Percentiles rank a stretch among this genome's conserved stretches.
phyloP scores from a whole-genome alignment of 768 basidiomycete genomes.

The Mycena vulgaris region DNA sequence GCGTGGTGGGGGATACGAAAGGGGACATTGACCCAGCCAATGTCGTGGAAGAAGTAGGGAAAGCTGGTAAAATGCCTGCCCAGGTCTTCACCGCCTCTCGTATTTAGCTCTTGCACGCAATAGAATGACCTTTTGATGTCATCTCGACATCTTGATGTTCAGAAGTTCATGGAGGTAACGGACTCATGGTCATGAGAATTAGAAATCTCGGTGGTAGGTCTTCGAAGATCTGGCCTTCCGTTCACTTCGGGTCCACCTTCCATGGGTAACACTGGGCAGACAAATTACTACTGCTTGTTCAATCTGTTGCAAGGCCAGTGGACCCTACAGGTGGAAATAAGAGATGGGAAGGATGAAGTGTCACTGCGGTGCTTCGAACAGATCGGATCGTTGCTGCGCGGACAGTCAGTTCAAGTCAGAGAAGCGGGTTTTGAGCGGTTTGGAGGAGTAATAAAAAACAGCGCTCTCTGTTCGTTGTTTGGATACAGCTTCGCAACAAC shows the following conservation, averaged over 20 bases:
- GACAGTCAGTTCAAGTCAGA: conserved; percentile 13
- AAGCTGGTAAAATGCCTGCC: conserved; percentile 10
- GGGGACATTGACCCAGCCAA: conserved; percentile 25
- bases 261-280: conserved; percentile 4
- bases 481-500: conserved; percentile 9
- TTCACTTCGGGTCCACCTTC: conserved; percentile 4
- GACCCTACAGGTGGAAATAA: conserved; percentile 13
- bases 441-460: conserved; percentile 1
- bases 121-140: conserved; percentile 13
- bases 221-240: conserved; percentile 10
- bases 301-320: background rate
- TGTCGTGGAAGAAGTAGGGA: conserved; percentile 20
- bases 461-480: conserved; percentile 7
- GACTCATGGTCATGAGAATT: conserved; percentile 15
- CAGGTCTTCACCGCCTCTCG: conserved; percentile 20
- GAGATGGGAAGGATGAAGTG: conserved; percentile 10
- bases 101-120: conserved; percentile 24
- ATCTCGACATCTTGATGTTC: conserved; percentile 23
- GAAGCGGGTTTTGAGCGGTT: conserved; percentile 12
- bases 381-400: conserved; percentile 16
- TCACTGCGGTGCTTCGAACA: conserved; percentile 20
- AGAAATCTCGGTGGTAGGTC: background rate
- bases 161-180: conserved; percentile 20
- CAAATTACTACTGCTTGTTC: conserved; percentile 19
- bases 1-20: conserved; percentile 15